These are phyloP conservation scores for Phaeoacremonium minimum DNA, from an alignment of 2,329 filamentous ascomycete genomes.

Conservation along the genomic window DNA sequence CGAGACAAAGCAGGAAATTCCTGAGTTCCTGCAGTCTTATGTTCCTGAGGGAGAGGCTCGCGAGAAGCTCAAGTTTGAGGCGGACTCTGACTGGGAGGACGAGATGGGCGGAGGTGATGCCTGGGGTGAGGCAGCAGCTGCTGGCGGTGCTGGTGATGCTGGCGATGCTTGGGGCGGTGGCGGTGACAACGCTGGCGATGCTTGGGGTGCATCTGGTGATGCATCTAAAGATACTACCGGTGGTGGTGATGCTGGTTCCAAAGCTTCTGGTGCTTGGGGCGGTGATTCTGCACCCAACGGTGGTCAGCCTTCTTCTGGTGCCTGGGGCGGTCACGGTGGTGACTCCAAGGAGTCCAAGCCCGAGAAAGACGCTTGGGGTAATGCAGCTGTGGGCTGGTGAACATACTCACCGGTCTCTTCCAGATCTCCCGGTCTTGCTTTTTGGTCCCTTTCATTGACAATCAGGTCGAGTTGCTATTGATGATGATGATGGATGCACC, in stretches of 20 bases:
- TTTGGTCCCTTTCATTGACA: no score
- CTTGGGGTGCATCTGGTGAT: conserved; percentile 8
- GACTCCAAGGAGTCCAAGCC: no score
- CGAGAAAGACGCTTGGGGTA: no score
- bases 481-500: no score
- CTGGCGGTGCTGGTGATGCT: conserved; percentile 8
- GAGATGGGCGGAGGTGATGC: conserved; percentile 15
- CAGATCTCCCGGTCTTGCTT: no score
- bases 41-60: conserved; percentile 51
- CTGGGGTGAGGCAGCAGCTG: conserved; percentile 18
- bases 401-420: no score
- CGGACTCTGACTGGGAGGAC: conserved; percentile 48
- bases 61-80: conserved; percentile 48
- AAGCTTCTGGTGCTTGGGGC: conserved; percentile 9
- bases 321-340: no score
- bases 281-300: no score
- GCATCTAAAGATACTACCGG: conserved; percentile 2
- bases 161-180: conserved; percentile 10
- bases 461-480: no score
- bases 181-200: conserved; percentile 17
- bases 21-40: conserved; percentile 71
- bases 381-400: no score
- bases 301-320: no score
- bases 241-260: conserved; percentile 1
- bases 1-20: conserved; percentile 73